Evolutionary conservation across 2,329 filamentous ascomycete genomes (phyloP), one percentile per base, ranked within the genome.

Genomic region (Alternaria sp.): DNA sequence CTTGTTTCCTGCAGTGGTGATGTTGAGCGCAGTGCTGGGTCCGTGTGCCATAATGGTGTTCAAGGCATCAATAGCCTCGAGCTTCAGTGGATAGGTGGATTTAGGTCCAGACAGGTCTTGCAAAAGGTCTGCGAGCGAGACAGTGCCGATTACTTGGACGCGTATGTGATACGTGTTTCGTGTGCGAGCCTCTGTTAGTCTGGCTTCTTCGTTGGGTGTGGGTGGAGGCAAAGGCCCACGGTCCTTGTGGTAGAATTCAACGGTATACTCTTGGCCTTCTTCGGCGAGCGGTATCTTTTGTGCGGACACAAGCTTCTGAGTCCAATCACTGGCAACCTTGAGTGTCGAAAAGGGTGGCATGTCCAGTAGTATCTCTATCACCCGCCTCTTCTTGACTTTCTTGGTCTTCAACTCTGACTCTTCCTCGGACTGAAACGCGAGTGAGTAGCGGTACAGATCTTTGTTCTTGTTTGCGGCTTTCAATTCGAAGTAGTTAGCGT

Each of bases 11-110:
- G 84, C 84, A n/a, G 81, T 81, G 9, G 80, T 75, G 16, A 86
- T 78, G 0, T 74, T 70, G 0, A 54, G 56, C 7, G 78, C 74
- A 1, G 71, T 78, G 60, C 81, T 85, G 4, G 83, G 81, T 16
- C 78, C 71, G 57, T 85, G 81, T 1, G 82, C 81, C 51, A 88
- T 74, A 22, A 89, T 76, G 34, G 88, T 84, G 67, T 89, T 89
- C 56, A 89, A 71, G 0, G 85, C 81, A 57, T 88, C 85, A 6
- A 88, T 79, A 0, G 85, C 74, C 54, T 87, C 84, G 1, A 79
- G 75, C 67, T 85, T 84, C 18, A 80, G 71, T 0, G 73, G 69
- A 46, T 84, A 84, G 14, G 5, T 78, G 69, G 73, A 3, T 71
- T 73, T 18, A 74, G 83, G 3, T 64, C 76, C 43, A 82, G 71